phyloP scores from a whole-genome alignment of 257 asterid genomes.

The Fraxinus anomala region DNA sequence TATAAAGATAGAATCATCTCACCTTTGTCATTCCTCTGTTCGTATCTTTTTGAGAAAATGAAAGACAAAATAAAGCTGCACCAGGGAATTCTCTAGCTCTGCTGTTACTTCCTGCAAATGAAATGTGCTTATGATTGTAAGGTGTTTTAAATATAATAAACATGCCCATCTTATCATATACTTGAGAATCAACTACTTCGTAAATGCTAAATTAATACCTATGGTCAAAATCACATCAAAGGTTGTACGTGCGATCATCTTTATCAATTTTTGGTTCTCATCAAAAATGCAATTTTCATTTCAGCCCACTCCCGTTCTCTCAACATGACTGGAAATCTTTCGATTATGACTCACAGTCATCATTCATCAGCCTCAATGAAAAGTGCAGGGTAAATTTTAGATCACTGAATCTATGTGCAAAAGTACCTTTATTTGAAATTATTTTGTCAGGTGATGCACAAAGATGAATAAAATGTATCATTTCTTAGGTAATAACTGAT shows the following conservation, averaged over 20 bases:
- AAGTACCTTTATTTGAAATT: slow-evolving; percentile 21
- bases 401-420: neutral
- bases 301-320: slow-evolving; percentile 3
- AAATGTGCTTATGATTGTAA: slow-evolving; percentile 30
- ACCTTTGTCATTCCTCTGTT: slow-evolving; percentile 56
- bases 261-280: slow-evolving; percentile 7
- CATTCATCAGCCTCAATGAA: neutral
- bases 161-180: slow-evolving; percentile 16
- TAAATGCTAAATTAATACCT: slow-evolving; percentile 4
- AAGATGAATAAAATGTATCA: neutral
- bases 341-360: slow-evolving; percentile 12
- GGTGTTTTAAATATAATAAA: slow-evolving; percentile 16
- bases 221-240: slow-evolving; percentile 13
- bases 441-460: slow-evolving; percentile 12
- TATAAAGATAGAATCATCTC: slow-evolving; percentile 36
- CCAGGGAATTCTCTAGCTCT: slow-evolving; percentile 72
- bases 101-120: slow-evolving; percentile 59
- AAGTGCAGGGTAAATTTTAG: slow-evolving; percentile 14
- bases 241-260: slow-evolving; percentile 9
- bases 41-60: slow-evolving; percentile 53
- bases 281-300: slow-evolving; percentile 22
- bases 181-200: slow-evolving; percentile 6
- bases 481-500: slow-evolving; percentile 13
- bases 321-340: neutral
- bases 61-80: slow-evolving; percentile 74